phyloP scores from a whole-genome alignment of 371 early-diverging fungal genomes.

The Mucor ambiguus region DNA sequence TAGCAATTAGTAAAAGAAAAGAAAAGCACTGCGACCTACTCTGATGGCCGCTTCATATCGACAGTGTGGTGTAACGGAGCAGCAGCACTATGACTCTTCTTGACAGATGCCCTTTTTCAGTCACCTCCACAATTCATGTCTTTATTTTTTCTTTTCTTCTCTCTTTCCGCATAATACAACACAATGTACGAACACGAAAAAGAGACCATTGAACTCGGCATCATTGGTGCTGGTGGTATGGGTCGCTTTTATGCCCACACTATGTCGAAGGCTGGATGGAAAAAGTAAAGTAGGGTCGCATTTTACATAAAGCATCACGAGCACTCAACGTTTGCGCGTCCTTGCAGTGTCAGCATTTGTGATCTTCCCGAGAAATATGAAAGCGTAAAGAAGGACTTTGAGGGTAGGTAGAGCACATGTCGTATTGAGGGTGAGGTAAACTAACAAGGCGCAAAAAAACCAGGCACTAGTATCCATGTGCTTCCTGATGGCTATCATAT shows the following conservation, averaged over 20 bases:
- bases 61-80: no score
- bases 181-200: slow-evolving; percentile 43
- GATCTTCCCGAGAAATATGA: slow-evolving; percentile 81
- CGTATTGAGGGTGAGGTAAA: no score
- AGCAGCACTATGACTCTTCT: no score
- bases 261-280: slow-evolving; percentile 80
- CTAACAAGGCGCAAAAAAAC: neutral
- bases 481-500: slow-evolving; percentile 83
- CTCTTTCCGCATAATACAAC: neutral
- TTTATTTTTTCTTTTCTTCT: neutral
- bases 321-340: neutral
- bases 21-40: no score
- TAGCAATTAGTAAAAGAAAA: no score
- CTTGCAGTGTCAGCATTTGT: slow-evolving; percentile 77
- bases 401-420: slow-evolving; percentile 30
- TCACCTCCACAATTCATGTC: no score
- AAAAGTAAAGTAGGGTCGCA: slow-evolving; percentile 46
- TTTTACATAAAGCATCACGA: no score
- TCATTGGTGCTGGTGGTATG: slow-evolving; percentile 93
- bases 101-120: no score
- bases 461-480: slow-evolving; percentile 66
- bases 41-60: no score
- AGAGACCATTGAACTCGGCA: slow-evolving; percentile 68
- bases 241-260: slow-evolving; percentile 85
- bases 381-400: slow-evolving; percentile 60